A percentile compares a stretch with the other conserved stretches of the same genome.
phyloP scores from a whole-genome alignment of 371 early-diverging fungal species.

The Smittium mucronatum region DNA sequence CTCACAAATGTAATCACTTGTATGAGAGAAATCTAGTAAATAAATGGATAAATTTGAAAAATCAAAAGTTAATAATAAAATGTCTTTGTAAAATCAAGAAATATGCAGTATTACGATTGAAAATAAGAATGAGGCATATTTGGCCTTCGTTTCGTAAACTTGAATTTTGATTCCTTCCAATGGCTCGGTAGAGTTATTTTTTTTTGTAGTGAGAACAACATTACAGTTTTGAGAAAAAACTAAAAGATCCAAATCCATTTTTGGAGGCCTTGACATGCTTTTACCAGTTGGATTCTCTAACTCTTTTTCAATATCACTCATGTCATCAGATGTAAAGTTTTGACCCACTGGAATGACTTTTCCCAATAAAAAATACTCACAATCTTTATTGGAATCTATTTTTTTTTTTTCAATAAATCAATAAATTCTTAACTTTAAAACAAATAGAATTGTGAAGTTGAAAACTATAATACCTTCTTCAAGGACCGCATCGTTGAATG shows the following conservation, averaged over 20 bases:
- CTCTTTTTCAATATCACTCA: slow-evolving; percentile 1
- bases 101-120: not conserved
- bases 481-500: not conserved
- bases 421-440: not conserved
- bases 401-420: not conserved
- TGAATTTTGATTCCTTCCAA: not conserved
- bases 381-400: slow-evolving; percentile 2
- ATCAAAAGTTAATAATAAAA: no score
- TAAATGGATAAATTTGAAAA: no score
- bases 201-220: not conserved
- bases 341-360: not conserved
- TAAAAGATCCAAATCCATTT: not conserved
- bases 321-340: not conserved
- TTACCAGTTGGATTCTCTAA: slow-evolving; percentile 7
- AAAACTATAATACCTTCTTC: not conserved
- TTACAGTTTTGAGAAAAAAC: not conserved
- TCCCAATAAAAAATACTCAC: slow-evolving; percentile 2
- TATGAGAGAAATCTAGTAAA: slow-evolving; percentile 14
- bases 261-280: not conserved
- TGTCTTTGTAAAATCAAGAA: no score
- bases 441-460: not conserved
- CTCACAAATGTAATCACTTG: slow-evolving; percentile 46
- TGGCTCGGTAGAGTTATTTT: not conserved
- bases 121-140: not conserved
- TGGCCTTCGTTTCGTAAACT: not conserved